Conservation (phyloP, 148 eudicot genomes). For the Persicaria maculosa region DNA sequence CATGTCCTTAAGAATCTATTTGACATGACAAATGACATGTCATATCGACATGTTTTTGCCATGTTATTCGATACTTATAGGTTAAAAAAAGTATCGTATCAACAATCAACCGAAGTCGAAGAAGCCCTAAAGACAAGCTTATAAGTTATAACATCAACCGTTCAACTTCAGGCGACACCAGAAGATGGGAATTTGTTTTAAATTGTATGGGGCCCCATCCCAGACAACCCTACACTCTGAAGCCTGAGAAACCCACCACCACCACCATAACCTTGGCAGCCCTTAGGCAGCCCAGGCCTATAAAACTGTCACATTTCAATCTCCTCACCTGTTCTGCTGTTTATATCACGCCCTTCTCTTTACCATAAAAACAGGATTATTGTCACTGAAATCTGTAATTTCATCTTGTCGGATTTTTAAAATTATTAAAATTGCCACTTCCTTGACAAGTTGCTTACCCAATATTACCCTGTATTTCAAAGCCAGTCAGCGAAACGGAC, state of each 20-base stretch:
- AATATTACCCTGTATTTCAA: neutral
- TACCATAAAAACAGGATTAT: neutral
- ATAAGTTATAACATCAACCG: neutral
- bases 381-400: neutral
- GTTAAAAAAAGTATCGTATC: too few species aligned
- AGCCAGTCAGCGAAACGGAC: neutral
- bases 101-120: too few species aligned
- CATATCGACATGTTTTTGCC: neutral
- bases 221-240: constrained; percentile 4
- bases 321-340: constrained; percentile 4
- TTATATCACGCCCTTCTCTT: neutral
- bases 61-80: neutral
- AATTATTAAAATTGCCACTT: too few species aligned
- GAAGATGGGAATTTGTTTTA: neutral
- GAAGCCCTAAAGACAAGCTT: too few species aligned
- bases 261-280: too few species aligned
- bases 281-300: neutral
- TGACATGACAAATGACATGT: neutral
- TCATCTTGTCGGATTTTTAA: neutral
- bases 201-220: neutral
- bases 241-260: neutral
- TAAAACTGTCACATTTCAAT: neutral
- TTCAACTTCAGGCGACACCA: neutral
- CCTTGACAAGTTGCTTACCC: neutral
- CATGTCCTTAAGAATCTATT: too few species aligned